These are phyloP conservation scores for Phytophthora colocasiae DNA, from an alignment of 352 stramenopile species.

Conservation along the genomic window DNA sequence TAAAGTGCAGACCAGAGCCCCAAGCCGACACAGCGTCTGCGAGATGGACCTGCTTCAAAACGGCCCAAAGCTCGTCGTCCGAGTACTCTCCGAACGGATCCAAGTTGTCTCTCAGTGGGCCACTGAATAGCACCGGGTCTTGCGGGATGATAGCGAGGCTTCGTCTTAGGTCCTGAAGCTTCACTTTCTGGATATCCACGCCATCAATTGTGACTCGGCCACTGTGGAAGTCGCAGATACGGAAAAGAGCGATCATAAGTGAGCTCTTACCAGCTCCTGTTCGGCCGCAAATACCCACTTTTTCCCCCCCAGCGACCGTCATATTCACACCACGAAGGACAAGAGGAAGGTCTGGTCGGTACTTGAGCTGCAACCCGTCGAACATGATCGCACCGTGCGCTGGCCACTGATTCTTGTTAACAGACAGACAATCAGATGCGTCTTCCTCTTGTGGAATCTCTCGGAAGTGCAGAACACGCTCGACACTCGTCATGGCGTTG, in stretches of 20 bases:
- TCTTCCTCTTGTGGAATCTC: constrained; percentile 36
- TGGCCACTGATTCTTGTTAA: constrained; percentile 33
- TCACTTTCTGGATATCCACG: constrained; percentile 57
- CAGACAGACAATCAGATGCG: background rate
- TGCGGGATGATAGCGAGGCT: constrained; percentile 43
- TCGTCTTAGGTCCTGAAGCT: constrained; percentile 31
- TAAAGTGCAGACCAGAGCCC: constrained; percentile 69
- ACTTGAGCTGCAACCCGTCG: constrained; percentile 40
- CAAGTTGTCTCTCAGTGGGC: constrained; percentile 88
- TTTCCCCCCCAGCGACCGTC: constrained; percentile 33
- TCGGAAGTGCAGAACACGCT: constrained; percentile 40
- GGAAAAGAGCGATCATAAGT: constrained; percentile 51
- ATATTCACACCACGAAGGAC: constrained; percentile 45
- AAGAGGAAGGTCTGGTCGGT: constrained; percentile 46
- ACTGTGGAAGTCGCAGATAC: constrained; percentile 39
- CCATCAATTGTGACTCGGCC: constrained; percentile 87
- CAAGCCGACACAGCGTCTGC: constrained; percentile 17
- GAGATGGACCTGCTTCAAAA: constrained; percentile 49
- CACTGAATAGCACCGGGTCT: constrained; percentile 75
- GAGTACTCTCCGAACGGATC: constrained; percentile 84
- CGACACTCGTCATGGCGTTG: constrained; percentile 47
- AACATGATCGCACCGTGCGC: constrained; percentile 38
- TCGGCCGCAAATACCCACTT: constrained; percentile 47
- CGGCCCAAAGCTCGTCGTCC: constrained; percentile 57
- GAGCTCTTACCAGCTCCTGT: constrained; percentile 56